phyloP scores from a whole-genome alignment of 495 filamentous ascomycete species.

The Mytilinidion resinicola region DNA sequence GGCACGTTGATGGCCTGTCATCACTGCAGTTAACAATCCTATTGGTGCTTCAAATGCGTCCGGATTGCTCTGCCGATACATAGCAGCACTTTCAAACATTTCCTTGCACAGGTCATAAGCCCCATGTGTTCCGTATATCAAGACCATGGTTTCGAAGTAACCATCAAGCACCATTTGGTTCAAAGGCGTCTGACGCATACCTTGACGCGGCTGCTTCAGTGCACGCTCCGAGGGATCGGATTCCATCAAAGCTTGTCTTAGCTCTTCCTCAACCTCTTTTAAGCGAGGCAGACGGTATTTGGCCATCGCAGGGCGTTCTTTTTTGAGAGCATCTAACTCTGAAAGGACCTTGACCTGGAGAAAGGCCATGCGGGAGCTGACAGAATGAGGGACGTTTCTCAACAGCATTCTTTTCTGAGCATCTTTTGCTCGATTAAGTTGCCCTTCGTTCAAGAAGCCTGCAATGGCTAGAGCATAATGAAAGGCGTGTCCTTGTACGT shows the following conservation, averaged over 20 bases:
- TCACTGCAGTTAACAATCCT: constrained; percentile 55
- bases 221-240: constrained; percentile 33
- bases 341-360: constrained; percentile 37
- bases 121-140: constrained; percentile 52
- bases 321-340: constrained; percentile 5
- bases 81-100: constrained; percentile 42
- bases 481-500: constrained; percentile 53
- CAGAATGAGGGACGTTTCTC: constrained; percentile 40
- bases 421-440: constrained; percentile 8
- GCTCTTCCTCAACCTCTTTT: constrained; percentile 12
- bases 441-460: constrained; percentile 50
- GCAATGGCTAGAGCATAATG: constrained; percentile 75
- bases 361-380: constrained; percentile 43
- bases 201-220: constrained; percentile 28
- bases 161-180: constrained; percentile 39
- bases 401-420: constrained; percentile 41
- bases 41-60: constrained; percentile 42
- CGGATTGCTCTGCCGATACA: constrained; percentile 13
- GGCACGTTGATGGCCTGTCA: constrained; percentile 54
- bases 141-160: constrained; percentile 57
- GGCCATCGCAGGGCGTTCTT: background rate
- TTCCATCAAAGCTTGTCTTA: constrained; percentile 17
- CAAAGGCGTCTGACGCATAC: constrained; percentile 17
- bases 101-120: constrained; percentile 49
- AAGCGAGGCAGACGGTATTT: constrained; percentile 4